phyloP scores from a whole-genome alignment of 768 basidiomycete species.

The Russula dissimulans region DNA sequence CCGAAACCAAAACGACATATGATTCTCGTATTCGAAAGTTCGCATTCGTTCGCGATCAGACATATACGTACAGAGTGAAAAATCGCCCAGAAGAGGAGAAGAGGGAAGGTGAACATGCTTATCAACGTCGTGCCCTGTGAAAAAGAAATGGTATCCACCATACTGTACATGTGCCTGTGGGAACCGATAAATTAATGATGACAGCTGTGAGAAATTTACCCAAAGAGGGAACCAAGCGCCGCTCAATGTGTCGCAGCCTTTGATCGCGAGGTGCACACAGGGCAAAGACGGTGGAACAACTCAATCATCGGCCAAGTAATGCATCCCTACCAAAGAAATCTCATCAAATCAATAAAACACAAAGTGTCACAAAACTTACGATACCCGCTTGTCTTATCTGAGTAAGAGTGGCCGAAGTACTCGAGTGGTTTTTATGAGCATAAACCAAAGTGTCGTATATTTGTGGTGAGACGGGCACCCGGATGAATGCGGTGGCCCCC shows the following conservation, averaged over 20 bases:
- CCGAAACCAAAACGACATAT: not conserved
- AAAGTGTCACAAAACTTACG: slow-evolving; percentile 32
- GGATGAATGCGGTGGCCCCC: slow-evolving; percentile 41
- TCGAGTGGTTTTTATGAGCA: slow-evolving; percentile 51
- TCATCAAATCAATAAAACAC: not conserved
- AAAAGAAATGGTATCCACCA: slow-evolving; percentile 18
- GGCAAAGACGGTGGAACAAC: slow-evolving; percentile 54
- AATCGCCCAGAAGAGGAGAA: not conserved
- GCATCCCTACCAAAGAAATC: slow-evolving; percentile 35
- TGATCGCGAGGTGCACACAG: slow-evolving; percentile 38
- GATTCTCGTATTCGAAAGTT: not conserved
- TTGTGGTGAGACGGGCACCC: slow-evolving; percentile 55
- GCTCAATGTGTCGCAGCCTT: slow-evolving; percentile 24
- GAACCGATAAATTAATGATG: slow-evolving; percentile 17
- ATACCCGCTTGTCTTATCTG: slow-evolving; percentile 51
- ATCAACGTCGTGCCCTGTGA: slow-evolving; percentile 4
- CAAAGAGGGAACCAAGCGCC: slow-evolving; percentile 17
- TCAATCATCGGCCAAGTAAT: slow-evolving; percentile 72
- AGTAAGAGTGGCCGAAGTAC: slow-evolving; percentile 44
- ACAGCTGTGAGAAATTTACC: slow-evolving; percentile 1
- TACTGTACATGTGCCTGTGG: slow-evolving; percentile 15
- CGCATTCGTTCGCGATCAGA: slow-evolving; percentile 1
- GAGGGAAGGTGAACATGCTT: slow-evolving; percentile 10
- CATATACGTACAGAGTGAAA: slow-evolving; percentile 8
- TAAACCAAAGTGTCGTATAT: slow-evolving; percentile 63